Evolutionary conservation across 106 monocot species (phyloP), one percentile per base, ranked within the genome.

Genomic region (Dendrobium nobile): DNA sequence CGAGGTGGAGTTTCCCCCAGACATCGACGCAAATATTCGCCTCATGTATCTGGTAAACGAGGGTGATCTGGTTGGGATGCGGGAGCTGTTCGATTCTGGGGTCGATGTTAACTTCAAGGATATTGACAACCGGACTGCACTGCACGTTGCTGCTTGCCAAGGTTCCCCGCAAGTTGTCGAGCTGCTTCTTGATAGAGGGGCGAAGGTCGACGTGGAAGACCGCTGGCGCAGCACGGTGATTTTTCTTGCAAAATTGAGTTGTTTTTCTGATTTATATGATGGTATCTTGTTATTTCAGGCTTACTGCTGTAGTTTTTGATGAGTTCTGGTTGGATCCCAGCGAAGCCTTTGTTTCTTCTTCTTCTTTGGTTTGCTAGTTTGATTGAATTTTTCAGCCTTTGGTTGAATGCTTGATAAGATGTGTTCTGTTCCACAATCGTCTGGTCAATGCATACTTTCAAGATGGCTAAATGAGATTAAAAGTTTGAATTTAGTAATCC

Each of bases 61-160:
- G 67, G 95, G 94, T 47, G 91, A 95, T 75, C 64, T 90, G 22
- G 89, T 78, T 13, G 89, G 91, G 72, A 99, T 95, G 84, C 20
- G 22, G 75, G 95, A 94, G 78, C 82, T 95, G 5, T 47, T 95
- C 17, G 88, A 89, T 13, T 82, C 88, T 64, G 94, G 91, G 15
- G 84, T 80, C 65, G 88, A 94, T 43, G 87, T 86, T 41, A 98
- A 95, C 75, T 94, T 89, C 82, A 78, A 20, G 27, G 98, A 99
- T 76, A 86, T 86, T 73, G 98, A 99, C 72, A 87, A 88, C 47
- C 82, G 98, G 41, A 99, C 95, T 24, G 89, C 98, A 11, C 86
- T 99, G 40, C 98, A 99, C 81, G 89, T 99, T 67, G 98, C 98
- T 16, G 88, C 98, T 2, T 95, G 95, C 82, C 92, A 99, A 87